Conservation (phyloP, 2,329 filamentous ascomycete genomes). For the Rhytidhysteron rufulum region DNA sequence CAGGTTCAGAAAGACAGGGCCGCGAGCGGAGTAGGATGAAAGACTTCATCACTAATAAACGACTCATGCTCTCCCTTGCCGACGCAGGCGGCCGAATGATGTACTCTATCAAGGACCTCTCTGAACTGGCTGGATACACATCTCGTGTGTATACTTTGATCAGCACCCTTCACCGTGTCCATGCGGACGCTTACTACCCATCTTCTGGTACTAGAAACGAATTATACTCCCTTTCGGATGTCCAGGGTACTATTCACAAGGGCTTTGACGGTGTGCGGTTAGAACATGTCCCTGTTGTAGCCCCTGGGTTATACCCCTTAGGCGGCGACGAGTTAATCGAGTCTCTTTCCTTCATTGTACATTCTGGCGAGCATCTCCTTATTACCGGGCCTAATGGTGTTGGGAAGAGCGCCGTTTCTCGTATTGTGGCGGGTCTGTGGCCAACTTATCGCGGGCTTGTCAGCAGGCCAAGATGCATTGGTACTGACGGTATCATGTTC, state of each 20-base stretch:
- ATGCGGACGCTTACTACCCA: conserved; percentile 81
- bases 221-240: conserved; percentile 82
- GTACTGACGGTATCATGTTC: conserved; percentile 96
- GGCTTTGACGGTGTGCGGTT: conserved; percentile 93
- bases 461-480: conserved; percentile 74
- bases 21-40: conserved; percentile 88
- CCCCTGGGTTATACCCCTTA: conserved; percentile 80
- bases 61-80: conserved; percentile 93
- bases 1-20: conserved; percentile 51
- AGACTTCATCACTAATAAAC: conserved; percentile 98
- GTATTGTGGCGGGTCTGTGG: conserved; percentile 90
- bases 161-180: conserved; percentile 87
- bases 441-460: conserved; percentile 92
- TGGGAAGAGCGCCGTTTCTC: conserved; percentile 83
- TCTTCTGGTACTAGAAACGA: conserved; percentile 66
- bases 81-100: conserved; percentile 98
- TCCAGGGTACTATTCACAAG: conserved; percentile 89
- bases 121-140: conserved; percentile 92
- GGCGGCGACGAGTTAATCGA: conserved; percentile 91
- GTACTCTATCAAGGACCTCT: conserved; percentile 98
- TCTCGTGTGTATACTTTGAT: conserved; percentile 94
- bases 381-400: conserved; percentile 95
- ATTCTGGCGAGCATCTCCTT: conserved; percentile 85
- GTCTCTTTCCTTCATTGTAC: conserved; percentile 82
- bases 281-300: conserved; percentile 89